These are phyloP conservation scores for Trichoderma sp. DNA, from an alignment of 2,329 filamentous ascomycete genomes.

Conservation along the genomic window DNA sequence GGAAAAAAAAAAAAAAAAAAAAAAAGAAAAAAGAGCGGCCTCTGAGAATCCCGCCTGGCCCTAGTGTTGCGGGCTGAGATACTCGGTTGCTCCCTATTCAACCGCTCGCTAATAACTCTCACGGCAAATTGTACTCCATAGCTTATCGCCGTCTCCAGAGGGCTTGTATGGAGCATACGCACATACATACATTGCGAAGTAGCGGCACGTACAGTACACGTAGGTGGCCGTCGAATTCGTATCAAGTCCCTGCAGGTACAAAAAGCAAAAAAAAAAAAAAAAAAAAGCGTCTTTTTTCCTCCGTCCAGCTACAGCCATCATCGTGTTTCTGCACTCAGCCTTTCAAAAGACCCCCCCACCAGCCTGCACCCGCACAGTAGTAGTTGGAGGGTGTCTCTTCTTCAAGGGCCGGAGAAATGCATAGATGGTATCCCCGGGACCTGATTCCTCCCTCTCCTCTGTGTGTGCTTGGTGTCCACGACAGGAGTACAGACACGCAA, in stretches of 20 bases:
- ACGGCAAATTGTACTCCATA: not conserved
- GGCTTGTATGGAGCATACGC: too few relatives aligned
- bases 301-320: not conserved
- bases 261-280: too few relatives aligned
- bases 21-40: not conserved
- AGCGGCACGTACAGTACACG: too few relatives aligned
- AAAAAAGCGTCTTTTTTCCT: too few relatives aligned
- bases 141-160: not conserved
- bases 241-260: not conserved
- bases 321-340: not conserved
- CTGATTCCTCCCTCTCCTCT: not conserved
- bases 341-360: not conserved
- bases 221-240: not conserved
- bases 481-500: not conserved
- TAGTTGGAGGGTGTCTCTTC: not conserved
- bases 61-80: not conserved
- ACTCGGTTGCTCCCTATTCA: not conserved
- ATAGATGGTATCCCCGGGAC: not conserved
- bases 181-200: not conserved
- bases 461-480: not conserved
- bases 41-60: not conserved
- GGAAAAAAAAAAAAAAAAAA: too few relatives aligned
- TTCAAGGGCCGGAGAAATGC: not conserved
- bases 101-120: not conserved
- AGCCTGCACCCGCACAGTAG: not conserved